These are phyloP conservation scores for Paecilomyces sp. DNA, from an alignment of 2,329 filamentous ascomycete species.

Conservation along the genomic window DNA sequence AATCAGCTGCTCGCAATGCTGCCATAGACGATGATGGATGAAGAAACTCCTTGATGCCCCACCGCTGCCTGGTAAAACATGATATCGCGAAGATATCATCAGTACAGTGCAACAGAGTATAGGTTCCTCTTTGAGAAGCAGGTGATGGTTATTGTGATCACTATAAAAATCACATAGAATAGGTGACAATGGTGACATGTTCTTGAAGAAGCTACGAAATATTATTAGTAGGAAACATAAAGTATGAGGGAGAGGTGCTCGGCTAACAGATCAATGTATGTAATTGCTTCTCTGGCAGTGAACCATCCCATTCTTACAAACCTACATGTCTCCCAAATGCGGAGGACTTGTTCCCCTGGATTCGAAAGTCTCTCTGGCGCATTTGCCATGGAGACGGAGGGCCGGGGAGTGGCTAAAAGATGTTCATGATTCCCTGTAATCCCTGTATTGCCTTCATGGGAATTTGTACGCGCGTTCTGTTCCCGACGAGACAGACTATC, in stretches of 20 bases:
- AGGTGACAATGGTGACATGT: constrained; percentile 42
- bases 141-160: constrained; percentile 39
- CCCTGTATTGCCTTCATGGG: neutral
- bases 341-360: constrained; percentile 23
- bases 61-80: constrained; percentile 29
- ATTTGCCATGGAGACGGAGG: neutral
- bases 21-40: constrained; percentile 46
- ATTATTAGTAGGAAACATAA: constrained; percentile 3
- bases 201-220: constrained; percentile 35
- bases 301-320: constrained; percentile 51
- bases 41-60: constrained; percentile 41
- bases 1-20: constrained; percentile 45
- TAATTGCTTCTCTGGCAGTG: constrained; percentile 44
- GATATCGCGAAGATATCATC: constrained; percentile 47
- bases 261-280: constrained; percentile 40
- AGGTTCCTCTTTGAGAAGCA: constrained; percentile 44
- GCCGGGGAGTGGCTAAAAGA: neutral
- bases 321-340: constrained; percentile 41
- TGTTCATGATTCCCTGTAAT: neutral
- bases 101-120: constrained; percentile 46
- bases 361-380: constrained; percentile 7
- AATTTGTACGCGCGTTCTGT: constrained; percentile 1
- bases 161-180: constrained; percentile 43
- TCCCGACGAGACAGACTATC: constrained; percentile 16
- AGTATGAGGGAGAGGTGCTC: neutral